Conservation (phyloP, 2,329 filamentous ascomycete genomes). For the Bipolaris gigantea region DNA sequence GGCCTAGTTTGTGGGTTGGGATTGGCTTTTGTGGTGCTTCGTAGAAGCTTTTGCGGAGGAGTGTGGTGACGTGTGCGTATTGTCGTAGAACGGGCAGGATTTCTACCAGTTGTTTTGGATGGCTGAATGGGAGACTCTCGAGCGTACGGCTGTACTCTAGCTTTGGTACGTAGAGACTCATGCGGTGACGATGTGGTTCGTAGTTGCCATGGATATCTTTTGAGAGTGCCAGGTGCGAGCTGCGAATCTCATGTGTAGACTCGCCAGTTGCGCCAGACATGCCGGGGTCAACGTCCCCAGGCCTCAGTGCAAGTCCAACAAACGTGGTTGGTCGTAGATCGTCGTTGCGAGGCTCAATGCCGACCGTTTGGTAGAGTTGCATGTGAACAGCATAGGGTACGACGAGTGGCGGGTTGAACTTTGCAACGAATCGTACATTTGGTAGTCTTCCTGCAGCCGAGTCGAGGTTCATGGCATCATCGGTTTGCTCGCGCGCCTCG, state of each 20-base stretch:
- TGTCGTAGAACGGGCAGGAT: slow-evolving; percentile 73
- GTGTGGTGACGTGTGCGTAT: slow-evolving; percentile 68
- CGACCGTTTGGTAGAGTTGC: slow-evolving; percentile 63
- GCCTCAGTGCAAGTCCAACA: slow-evolving; percentile 55
- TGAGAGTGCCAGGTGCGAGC: slow-evolving; percentile 48
- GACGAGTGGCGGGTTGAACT: slow-evolving; percentile 72
- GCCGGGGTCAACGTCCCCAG: slow-evolving; percentile 55
- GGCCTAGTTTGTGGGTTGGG: slow-evolving; percentile 12
- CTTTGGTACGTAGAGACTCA: slow-evolving; percentile 70
- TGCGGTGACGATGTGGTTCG: slow-evolving; percentile 49
- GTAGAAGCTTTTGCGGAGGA: slow-evolving; percentile 65
- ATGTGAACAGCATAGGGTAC: slow-evolving; percentile 67
- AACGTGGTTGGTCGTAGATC: slow-evolving; percentile 55
- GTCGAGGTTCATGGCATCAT: slow-evolving; percentile 59
- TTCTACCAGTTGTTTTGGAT: slow-evolving; percentile 73
- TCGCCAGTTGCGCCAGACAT: slow-evolving; percentile 49
- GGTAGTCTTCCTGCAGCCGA: slow-evolving; percentile 61
- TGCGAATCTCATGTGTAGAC: slow-evolving; percentile 55
- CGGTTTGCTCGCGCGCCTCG: slow-evolving; percentile 30
- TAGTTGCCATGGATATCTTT: slow-evolving; percentile 25
- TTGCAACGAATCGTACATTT: slow-evolving; percentile 73
- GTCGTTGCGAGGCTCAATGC: slow-evolving; percentile 56
- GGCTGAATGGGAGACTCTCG: slow-evolving; percentile 71
- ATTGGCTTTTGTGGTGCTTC: slow-evolving; percentile 36
- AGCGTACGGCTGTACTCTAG: slow-evolving; percentile 70